Evolutionary conservation across 805 yeast species (phyloP), one percentile per base, ranked within the genome.

Genomic region (Ogataea naganishii): DNA sequence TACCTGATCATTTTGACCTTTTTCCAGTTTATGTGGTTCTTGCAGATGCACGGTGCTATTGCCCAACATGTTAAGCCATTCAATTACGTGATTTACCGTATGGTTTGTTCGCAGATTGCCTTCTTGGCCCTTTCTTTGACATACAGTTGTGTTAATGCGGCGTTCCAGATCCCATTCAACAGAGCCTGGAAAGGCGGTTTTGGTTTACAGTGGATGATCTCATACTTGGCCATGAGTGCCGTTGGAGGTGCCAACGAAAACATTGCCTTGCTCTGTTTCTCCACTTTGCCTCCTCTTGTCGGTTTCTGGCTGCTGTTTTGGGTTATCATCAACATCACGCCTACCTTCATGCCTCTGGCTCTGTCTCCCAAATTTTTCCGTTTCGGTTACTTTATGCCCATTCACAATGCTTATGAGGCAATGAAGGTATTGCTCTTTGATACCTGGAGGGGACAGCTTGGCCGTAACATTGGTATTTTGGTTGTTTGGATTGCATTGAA

Each of bases 231-330:
- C 6, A 75, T 82, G 83, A 57, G 74, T 38, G 83, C 88, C 1
- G 79, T 80, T 20, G 94, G 94, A 35, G 72, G 80, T 25, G 75
- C 79, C 18, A 79, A 76, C 46, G 92, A 82, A 52, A 72, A 77
- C 37, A 56, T 69, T 41, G 74, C 75, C 1, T 47, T 74, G 50
- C 19, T 80, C 5, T 47, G 69, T 6, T 56, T 77, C 27, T 53
- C 74, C 5, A 33, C 60, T 11, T 62, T 64, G 29, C 89, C 92
- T 1, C 84, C 85, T 18, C 41, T 66, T 31, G 40, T 78, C 28
- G 86, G 88, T 0, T 70, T 79, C 43, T 80, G 88, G 85, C 47
- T 82, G 43, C 58, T 80, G 38, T 62, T 69, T 35, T 80, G 82
- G 71, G 86, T 80, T 36, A 66, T 82, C 35, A 26, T 65, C 19